Conservation (phyloP, 73 alveolate species). For the Blepharisma stoltei region DNA sequence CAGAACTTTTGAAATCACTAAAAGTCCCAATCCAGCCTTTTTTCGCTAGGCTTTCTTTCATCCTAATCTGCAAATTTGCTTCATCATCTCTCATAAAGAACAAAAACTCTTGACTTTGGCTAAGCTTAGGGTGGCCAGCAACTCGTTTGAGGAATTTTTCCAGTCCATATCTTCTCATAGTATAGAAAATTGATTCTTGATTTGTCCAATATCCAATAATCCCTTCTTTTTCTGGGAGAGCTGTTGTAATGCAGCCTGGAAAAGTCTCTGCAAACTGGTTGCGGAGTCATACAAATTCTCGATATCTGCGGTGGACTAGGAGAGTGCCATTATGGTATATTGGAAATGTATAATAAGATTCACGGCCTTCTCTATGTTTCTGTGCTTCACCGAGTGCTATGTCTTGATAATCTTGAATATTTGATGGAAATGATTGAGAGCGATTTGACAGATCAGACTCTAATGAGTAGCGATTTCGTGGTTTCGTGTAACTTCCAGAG, state of each 20-base stretch:
- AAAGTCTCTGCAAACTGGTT: not conserved
- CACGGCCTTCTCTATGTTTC: slow-evolving; percentile 23
- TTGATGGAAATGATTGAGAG: too few relatives aligned
- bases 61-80: not conserved
- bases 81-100: slow-evolving; percentile 19
- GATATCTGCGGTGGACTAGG: not conserved
- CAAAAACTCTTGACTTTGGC: not conserved
- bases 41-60: not conserved
- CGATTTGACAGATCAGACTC: too few relatives aligned
- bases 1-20: not conserved
- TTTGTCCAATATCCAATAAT: slow-evolving; percentile 8
- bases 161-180: not conserved
- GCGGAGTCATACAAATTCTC: slow-evolving; percentile 20
- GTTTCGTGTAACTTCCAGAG: too few relatives aligned
- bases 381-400: not conserved
- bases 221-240: slow-evolving; percentile 26
- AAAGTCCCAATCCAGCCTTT: slow-evolving; percentile 20
- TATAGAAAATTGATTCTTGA: slow-evolving; percentile 10
- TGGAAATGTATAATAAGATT: not conserved
- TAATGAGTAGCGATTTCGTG: too few relatives aligned
- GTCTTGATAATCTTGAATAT: not conserved
- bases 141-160: not conserved
- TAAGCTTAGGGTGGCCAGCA: not conserved
- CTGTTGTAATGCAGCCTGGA: slow-evolving; percentile 11
- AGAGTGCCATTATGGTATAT: not conserved